Conservation (phyloP, 129 eudicot species). For the Pseudognaphalium luteoalbum region DNA sequence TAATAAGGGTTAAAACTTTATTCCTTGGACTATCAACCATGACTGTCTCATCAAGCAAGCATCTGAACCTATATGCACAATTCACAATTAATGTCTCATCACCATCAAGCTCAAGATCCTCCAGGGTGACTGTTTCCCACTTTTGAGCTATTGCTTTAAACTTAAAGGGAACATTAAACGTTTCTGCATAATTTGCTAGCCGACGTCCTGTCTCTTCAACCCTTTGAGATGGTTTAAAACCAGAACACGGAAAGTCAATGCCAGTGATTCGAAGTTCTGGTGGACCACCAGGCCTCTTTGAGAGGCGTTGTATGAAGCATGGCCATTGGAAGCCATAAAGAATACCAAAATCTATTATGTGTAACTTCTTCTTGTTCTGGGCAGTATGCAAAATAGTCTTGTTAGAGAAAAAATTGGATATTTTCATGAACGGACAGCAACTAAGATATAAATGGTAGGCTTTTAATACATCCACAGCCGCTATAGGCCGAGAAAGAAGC, state of each 20-base stretch:
- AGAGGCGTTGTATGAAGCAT: conserved; percentile 66
- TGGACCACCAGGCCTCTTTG: conserved; percentile 72
- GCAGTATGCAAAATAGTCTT: conserved; percentile 55
- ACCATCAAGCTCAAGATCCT: conserved; percentile 56
- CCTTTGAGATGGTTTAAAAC: conserved; percentile 68
- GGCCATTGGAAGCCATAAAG: conserved; percentile 89
- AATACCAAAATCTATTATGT: conserved; percentile 74
- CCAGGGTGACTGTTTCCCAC: conserved; percentile 65
- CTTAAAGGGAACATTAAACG: conserved; percentile 65
- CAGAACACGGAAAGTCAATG: conserved; percentile 72
- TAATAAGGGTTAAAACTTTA: conserved; percentile 54
- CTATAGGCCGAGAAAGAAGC: conserved; percentile 41
- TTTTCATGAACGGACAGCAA: conserved; percentile 59
- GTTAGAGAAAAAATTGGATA: conserved; percentile 68
- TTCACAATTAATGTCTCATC: conserved; percentile 65
- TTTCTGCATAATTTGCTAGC: conserved; percentile 64
- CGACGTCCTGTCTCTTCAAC: conserved; percentile 81
- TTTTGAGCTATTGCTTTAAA: conserved; percentile 72
- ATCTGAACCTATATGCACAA: conserved; percentile 55
- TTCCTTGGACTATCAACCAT: conserved; percentile 67
- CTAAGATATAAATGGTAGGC: conserved; percentile 74
- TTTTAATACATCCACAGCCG: conserved; percentile 71
- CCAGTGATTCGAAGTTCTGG: conserved; percentile 81
- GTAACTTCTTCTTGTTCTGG: conserved; percentile 48
- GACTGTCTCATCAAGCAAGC: conserved; percentile 70